These are phyloP conservation scores for Septoria petroselini DNA, from an alignment of 2,329 filamentous ascomycete species.

Conservation along the genomic window DNA sequence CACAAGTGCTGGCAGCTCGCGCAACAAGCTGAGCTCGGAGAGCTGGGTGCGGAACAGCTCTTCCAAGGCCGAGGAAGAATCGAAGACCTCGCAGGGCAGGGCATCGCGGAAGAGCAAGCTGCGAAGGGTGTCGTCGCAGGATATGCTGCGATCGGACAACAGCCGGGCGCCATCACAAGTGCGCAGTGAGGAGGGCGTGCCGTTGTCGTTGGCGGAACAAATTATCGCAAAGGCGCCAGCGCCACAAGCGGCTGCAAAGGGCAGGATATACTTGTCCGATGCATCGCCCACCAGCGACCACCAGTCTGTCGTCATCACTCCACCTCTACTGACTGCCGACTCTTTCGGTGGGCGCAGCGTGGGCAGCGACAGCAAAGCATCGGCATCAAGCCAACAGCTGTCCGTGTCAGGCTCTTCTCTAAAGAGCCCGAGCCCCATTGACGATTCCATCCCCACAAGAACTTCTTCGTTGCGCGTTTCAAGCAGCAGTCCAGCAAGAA, in stretches of 20 bases:
- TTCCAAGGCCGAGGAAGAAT: conserved; percentile 23
- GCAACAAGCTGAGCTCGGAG: conserved; percentile 35
- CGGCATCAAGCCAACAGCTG: conserved; percentile 16
- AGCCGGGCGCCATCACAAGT: not conserved
- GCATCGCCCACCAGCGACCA: conserved; percentile 23
- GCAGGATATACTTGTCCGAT: conserved; percentile 31
- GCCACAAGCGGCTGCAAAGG: conserved; percentile 43
- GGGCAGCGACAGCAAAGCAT: conserved; percentile 13
- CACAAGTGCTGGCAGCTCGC: conserved; percentile 36
- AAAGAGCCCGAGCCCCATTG: conserved; percentile 31
- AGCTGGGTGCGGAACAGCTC: conserved; percentile 33
- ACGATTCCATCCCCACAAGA: conserved; percentile 36
- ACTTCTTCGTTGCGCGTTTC: conserved; percentile 37
- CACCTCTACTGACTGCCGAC: conserved; percentile 9
- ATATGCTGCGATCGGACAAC: conserved; percentile 25
- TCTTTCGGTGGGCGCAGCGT: conserved; percentile 15
- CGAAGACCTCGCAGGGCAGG: conserved; percentile 25
- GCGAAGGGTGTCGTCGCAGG: conserved; percentile 27
- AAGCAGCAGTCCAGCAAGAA: conserved; percentile 35
- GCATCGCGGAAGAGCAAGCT: conserved; percentile 21
- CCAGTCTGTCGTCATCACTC: conserved; percentile 21
- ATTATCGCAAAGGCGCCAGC: conserved; percentile 32
- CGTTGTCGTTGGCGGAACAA: conserved; percentile 28
- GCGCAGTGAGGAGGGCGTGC: conserved; percentile 6
- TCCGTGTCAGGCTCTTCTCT: conserved; percentile 18